phyloP scores from a whole-genome alignment of 1,284 basidiomycete genomes.

The Irpex rosettiformis region DNA sequence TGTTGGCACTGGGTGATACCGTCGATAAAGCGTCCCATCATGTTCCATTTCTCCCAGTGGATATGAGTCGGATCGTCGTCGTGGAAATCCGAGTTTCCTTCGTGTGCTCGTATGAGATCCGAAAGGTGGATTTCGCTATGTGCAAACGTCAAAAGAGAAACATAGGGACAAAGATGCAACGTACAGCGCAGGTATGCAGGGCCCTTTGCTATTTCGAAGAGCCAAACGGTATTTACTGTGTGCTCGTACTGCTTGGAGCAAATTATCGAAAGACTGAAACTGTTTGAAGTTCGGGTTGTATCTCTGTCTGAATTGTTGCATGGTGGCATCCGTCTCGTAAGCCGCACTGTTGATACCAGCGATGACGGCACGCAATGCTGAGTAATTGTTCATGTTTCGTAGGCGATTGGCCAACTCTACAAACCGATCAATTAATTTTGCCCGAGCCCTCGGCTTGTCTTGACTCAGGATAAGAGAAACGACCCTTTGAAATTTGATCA shows the following conservation, averaged over 20 bases:
- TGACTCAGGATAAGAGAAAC: conserved; percentile 77
- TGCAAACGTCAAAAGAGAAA: conserved; percentile 6
- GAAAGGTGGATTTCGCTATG: conserved; percentile 80
- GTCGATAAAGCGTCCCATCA: conserved; percentile 77
- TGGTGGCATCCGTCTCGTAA: conserved; percentile 65
- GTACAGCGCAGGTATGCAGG: conserved; percentile 79
- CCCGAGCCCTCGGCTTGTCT: conserved; percentile 61
- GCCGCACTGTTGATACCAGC: conserved; percentile 79
- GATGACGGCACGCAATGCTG: conserved; percentile 74
- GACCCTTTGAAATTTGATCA: conserved; percentile 46
- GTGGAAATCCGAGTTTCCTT: conserved; percentile 68
- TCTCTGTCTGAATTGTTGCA: conserved; percentile 62
- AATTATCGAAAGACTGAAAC: conserved; percentile 72
- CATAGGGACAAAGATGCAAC: conserved; percentile 18
- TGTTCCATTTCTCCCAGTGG: conserved; percentile 84
- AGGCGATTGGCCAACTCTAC: conserved; percentile 70
- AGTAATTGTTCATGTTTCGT: conserved; percentile 74
- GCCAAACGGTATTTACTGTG: conserved; percentile 80
- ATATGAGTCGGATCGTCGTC: conserved; percentile 59
- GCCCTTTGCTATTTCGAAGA: conserved; percentile 73
- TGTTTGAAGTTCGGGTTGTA: conserved; percentile 64
- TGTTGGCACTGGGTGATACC: conserved; percentile 67
- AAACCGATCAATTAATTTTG: conserved; percentile 73
- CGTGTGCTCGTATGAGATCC: conserved; percentile 74
- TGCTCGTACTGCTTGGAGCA: conserved; percentile 66